These are phyloP conservation scores for Nigrospora sphaerica DNA, from an alignment of 2,329 filamentous ascomycete genomes.

Conservation along the genomic window DNA sequence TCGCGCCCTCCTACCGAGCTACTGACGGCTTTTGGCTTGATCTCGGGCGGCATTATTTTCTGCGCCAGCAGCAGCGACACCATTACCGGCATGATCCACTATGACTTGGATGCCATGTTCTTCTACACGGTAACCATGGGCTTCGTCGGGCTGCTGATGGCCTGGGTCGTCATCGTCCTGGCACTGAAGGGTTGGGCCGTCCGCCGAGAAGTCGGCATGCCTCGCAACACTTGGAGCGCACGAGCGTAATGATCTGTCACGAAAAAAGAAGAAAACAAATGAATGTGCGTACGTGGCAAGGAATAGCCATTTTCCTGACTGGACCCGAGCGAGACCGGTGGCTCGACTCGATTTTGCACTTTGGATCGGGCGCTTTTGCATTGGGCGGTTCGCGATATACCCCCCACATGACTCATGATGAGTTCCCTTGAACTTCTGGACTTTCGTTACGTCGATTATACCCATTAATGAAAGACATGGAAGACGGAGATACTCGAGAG, in stretches of 20 bases:
- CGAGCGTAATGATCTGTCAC: conserved; percentile 5
- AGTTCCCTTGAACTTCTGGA: not conserved
- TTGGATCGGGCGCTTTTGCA: not conserved
- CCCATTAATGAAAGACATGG: too few species aligned
- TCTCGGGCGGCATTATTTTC: conserved; percentile 82
- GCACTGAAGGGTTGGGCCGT: conserved; percentile 84
- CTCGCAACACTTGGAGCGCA: conserved; percentile 11
- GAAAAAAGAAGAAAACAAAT: not conserved
- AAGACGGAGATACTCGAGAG: too few species aligned
- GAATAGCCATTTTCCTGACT: not conserved
- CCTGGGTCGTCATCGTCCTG: conserved; percentile 71
- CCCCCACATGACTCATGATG: not conserved
- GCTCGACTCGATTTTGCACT: not conserved
- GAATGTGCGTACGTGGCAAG: not conserved
- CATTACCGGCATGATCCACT: conserved; percentile 67
- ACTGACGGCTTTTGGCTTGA: conserved; percentile 78
- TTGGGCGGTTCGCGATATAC: not conserved
- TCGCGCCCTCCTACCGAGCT: conserved; percentile 86
- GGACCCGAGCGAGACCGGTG: not conserved
- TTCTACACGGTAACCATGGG: conserved; percentile 86
- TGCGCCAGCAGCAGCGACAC: conserved; percentile 82
- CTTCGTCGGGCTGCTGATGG: conserved; percentile 74
- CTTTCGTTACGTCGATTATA: not conserved
- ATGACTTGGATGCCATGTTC: conserved; percentile 84
- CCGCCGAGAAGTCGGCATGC: conserved; percentile 30